Evolutionary conservation across 345 rosid genomes (phyloP).

Genomic region (Lenwebbia sp.): DNA sequence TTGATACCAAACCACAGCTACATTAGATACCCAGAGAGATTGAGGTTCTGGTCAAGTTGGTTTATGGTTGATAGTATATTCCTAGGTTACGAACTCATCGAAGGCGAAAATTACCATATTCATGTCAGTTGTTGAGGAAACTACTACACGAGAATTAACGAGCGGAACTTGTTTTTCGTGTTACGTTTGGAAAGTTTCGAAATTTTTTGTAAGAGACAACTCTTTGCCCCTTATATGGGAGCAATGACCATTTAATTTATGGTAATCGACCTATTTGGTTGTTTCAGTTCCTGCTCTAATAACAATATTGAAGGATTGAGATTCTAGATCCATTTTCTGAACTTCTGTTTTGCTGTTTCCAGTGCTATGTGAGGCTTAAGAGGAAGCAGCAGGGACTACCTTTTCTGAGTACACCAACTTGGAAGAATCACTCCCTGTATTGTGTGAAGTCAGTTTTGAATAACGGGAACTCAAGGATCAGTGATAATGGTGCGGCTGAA

Average conservation of each 20-base stretch:
- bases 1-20: neutral
- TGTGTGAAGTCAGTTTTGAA: slow-evolving; percentile 26
- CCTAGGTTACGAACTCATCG: neutral
- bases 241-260: neutral
- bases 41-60: neutral
- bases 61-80: neutral
- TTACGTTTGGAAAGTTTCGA: neutral
- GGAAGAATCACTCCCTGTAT: slow-evolving; percentile 6
- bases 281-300: neutral
- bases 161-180: neutral
- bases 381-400: slow-evolving; percentile 25
- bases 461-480: slow-evolving; percentile 22
- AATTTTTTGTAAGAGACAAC: neutral
- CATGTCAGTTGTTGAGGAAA: neutral
- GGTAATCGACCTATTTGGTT: neutral
- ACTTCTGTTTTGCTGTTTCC: slow-evolving; percentile 1
- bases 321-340: neutral
- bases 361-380: slow-evolving; percentile 14
- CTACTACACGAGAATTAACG: neutral
- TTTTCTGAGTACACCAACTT: slow-evolving; percentile 1
- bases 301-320: neutral
- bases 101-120: neutral
- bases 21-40: neutral
- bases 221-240: neutral
- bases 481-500: slow-evolving; percentile 37